Percentiles rank a stretch among this genome's conserved stretches.
Evolutionary conservation across 2,329 filamentous ascomycete species (phyloP).

Genomic region (Penicillium sp.): DNA sequence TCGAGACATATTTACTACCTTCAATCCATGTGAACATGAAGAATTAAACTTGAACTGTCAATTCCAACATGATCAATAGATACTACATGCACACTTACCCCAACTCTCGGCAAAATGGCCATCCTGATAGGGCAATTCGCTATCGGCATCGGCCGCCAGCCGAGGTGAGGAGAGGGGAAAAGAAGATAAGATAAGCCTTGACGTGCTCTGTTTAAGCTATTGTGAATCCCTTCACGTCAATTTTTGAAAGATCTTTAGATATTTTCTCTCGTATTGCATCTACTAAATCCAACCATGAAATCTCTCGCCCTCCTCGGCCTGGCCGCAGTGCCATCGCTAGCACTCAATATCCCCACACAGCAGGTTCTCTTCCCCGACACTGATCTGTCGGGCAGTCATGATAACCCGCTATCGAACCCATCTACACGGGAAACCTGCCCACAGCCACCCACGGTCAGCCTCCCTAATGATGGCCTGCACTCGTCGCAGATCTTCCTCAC

Average conservation of each 20-base stretch:
- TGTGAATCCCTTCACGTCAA: neutral
- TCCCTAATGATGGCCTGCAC: constrained; percentile 31
- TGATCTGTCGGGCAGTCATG: neutral
- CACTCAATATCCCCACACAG: constrained; percentile 28
- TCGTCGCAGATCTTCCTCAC: constrained; percentile 31
- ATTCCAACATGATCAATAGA: neutral
- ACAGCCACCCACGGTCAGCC: constrained; percentile 29
- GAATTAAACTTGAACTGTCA: neutral
- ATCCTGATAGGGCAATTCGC: constrained; percentile 15
- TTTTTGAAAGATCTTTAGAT: neutral
- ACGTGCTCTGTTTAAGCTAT: constrained; percentile 6
- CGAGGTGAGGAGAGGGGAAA: constrained; percentile 19
- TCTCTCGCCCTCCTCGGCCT: constrained; percentile 17
- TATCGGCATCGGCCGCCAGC: constrained; percentile 19
- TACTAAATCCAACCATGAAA: constrained; percentile 16
- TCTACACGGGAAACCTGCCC: constrained; percentile 29
- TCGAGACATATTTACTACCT: neutral
- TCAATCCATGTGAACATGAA: neutral
- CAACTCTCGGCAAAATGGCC: constrained; percentile 19
- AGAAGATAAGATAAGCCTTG: constrained; percentile 23
- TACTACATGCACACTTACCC: constrained; percentile 12
- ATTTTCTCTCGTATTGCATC: neutral
- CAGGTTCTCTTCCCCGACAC: constrained; percentile 25
- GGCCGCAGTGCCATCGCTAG: constrained; percentile 22
- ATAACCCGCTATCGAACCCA: constrained; percentile 3